These are phyloP conservation scores for Gossypium gossypioides DNA, from an alignment of 441 rosid genomes.

Conservation along the genomic window DNA sequence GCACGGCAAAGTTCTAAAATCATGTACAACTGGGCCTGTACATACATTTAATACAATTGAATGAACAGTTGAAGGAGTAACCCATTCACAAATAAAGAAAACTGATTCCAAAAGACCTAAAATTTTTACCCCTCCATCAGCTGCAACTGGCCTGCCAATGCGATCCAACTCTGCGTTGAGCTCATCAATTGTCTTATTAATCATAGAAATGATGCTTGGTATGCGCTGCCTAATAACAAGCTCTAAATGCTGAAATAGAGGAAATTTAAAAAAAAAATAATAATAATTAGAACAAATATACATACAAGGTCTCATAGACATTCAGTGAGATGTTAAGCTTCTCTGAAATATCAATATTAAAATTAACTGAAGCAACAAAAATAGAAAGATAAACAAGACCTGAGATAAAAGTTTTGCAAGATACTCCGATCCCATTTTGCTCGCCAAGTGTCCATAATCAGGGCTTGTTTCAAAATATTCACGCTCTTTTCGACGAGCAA, in stretches of 20 bases:
- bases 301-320: neutral
- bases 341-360: neutral
- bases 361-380: conserved; percentile 3
- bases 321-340: neutral
- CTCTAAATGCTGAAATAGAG: conserved; percentile 70
- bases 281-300: neutral
- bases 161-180: conserved; percentile 92
- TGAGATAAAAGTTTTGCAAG: conserved; percentile 86
- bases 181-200: conserved; percentile 91
- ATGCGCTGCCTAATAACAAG: conserved; percentile 84
- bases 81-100: conserved; percentile 14
- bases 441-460: conserved; percentile 88
- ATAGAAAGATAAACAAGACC: conserved; percentile 33
- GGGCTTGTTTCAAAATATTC: conserved; percentile 98
- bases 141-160: conserved; percentile 93
- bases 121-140: conserved; percentile 83
- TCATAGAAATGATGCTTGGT: conserved; percentile 91
- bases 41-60: conserved; percentile 13
- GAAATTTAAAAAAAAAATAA: neutral
- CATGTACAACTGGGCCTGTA: conserved; percentile 88
- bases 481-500: conserved; percentile 82
- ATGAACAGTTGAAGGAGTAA: conserved; percentile 1
- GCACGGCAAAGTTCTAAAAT: conserved; percentile 93
- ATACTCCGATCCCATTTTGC: conserved; percentile 94
- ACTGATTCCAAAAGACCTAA: conserved; percentile 6